Evolutionary conservation across 2,329 filamentous ascomycete genomes (phyloP).

Genomic region (Xylariaceae sp.): DNA sequence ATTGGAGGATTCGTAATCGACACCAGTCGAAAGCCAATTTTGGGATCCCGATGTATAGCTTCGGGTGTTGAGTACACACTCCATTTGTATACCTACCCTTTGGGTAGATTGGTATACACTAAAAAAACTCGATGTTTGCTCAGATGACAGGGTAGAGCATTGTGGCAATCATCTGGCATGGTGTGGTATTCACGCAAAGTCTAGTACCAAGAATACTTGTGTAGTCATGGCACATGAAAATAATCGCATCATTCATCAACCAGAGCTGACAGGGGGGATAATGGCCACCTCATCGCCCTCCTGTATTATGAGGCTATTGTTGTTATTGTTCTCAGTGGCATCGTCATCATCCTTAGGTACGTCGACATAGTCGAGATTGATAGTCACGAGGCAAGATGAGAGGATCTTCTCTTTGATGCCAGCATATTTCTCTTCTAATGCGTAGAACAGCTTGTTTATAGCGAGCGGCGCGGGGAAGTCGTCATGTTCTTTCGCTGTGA

Average conservation of each 20-base stretch:
- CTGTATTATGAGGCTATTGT: slow-evolving; percentile 53
- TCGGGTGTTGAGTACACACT: too few species aligned
- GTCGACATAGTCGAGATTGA: slow-evolving; percentile 81
- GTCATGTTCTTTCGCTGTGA: slow-evolving; percentile 65
- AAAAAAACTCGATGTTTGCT: too few species aligned
- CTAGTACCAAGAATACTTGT: neutral
- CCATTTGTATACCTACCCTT: too few species aligned
- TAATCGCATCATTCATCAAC: slow-evolving; percentile 48
- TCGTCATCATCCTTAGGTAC: slow-evolving; percentile 45
- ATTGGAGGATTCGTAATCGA: too few species aligned
- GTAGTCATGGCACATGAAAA: neutral
- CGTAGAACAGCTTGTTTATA: slow-evolving; percentile 58
- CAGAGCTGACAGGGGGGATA: slow-evolving; percentile 84
- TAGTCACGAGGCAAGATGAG: slow-evolving; percentile 68
- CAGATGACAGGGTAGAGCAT: too few species aligned
- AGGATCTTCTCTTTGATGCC: slow-evolving; percentile 68
- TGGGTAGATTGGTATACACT: too few species aligned
- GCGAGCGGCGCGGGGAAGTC: slow-evolving; percentile 62
- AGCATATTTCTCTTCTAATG: slow-evolving; percentile 64
- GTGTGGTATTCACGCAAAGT: too few species aligned
- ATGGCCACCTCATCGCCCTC: slow-evolving; percentile 81
- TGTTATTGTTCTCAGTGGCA: neutral
- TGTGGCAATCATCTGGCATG: neutral
- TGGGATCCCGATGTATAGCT: too few species aligned
- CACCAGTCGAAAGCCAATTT: too few species aligned